Conservation (phyloP, 208 protist species). For the Crithidia bombi region DNA sequence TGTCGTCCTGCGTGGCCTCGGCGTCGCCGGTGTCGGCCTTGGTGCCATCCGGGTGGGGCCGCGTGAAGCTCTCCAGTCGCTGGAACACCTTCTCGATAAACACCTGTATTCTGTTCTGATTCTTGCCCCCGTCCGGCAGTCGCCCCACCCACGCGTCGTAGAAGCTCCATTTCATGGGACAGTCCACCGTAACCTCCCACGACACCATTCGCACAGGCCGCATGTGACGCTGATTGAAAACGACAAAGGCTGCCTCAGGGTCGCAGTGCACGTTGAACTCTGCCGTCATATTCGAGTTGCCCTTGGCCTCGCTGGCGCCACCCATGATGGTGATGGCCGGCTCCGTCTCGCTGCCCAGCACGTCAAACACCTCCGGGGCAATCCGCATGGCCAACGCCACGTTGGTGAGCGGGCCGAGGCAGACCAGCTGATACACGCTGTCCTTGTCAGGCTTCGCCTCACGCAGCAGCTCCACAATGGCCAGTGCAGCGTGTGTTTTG, state of each 20-base stretch:
- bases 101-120: conserved; percentile 58
- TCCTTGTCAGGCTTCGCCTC: conserved; percentile 36
- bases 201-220: conserved; percentile 62
- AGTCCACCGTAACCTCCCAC: conserved; percentile 85
- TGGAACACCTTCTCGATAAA: conserved; percentile 82
- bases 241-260: conserved; percentile 81
- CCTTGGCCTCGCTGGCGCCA: conserved; percentile 71
- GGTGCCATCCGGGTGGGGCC: conserved; percentile 62
- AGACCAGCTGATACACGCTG: conserved; percentile 69
- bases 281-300: conserved; percentile 79
- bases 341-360: conserved; percentile 69
- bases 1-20: conserved; percentile 78
- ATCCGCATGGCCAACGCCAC: conserved; percentile 76
- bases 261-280: conserved; percentile 91
- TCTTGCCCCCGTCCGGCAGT: background rate
- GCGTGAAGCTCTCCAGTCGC: conserved; percentile 73
- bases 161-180: conserved; percentile 75
- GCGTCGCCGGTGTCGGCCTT: conserved; percentile 75
- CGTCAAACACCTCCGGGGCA: conserved; percentile 51
- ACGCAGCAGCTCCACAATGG: conserved; percentile 66
- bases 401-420: conserved; percentile 80
- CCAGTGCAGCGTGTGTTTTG: conserved; percentile 59
- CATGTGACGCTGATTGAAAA: conserved; percentile 68
- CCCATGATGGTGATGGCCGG: conserved; percentile 83
- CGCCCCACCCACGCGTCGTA: conserved; percentile 74